These are phyloP conservation scores for Fusarium sp. DNA, from an alignment of 2,329 filamentous ascomycete species.

Conservation along the genomic window DNA sequence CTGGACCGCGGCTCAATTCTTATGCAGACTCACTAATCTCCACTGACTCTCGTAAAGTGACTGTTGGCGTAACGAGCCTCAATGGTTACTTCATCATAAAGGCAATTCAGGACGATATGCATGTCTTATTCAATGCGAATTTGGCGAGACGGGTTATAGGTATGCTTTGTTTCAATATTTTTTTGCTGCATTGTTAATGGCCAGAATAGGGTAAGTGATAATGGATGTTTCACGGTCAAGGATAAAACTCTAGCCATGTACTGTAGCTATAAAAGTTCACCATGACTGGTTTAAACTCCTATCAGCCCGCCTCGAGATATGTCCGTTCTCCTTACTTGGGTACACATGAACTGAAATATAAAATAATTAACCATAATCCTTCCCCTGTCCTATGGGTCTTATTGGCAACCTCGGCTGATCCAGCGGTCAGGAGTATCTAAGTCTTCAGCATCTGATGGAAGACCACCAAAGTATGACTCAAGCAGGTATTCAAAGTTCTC, in stretches of 20 bases:
- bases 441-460: neutral
- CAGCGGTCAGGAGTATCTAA: slow-evolving; percentile 19
- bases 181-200: neutral
- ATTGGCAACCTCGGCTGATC: slow-evolving; percentile 8
- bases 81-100: neutral
- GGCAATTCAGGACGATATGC: neutral
- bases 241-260: neutral
- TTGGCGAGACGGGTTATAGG: neutral
- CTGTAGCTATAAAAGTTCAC: neutral
- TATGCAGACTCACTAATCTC: slow-evolving; percentile 15
- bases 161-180: neutral
- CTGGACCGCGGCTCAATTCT: slow-evolving; percentile 14
- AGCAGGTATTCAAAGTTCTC: neutral
- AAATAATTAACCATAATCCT: slow-evolving; percentile 1
- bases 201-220: slow-evolving; percentile 2
- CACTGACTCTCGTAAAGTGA: slow-evolving; percentile 11
- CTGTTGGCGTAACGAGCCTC: slow-evolving; percentile 13
- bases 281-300: neutral
- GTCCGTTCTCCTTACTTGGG: neutral
- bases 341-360: neutral
- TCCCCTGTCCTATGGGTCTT: neutral
- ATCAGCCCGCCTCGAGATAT: neutral
- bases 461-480: neutral
- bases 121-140: neutral
- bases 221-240: neutral